A percentile compares a stretch with the other conserved stretches of the same genome.
These are phyloP conservation scores for Cystobasidium ongulense DNA, from an alignment of 768 basidiomycete species.

Conservation along the genomic window DNA sequence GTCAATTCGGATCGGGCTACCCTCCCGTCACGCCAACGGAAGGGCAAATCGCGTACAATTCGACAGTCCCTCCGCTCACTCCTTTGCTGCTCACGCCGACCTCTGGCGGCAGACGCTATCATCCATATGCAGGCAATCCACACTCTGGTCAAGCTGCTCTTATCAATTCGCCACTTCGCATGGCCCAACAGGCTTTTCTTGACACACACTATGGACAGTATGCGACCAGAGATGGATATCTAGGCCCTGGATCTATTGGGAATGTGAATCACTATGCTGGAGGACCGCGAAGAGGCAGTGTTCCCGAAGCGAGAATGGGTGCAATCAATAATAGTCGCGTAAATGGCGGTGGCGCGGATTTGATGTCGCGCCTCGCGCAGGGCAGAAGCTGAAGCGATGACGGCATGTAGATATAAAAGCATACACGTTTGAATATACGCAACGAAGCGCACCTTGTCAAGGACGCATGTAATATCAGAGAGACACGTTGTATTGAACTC, in stretches of 20 bases:
- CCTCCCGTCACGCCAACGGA: background rate
- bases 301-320: background rate
- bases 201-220: slow-evolving; percentile 16
- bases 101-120: background rate
- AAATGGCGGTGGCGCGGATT: background rate
- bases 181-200: slow-evolving; percentile 19
- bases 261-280: background rate
- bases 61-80: background rate
- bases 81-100: background rate
- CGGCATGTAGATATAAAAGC: no score
- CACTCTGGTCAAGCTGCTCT: background rate
- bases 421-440: background rate
- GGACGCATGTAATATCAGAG: no score
- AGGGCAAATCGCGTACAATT: background rate
- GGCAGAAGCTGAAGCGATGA: background rate
- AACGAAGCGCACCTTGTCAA: no score
- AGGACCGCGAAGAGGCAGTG: background rate
- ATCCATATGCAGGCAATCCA: background rate
- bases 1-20: background rate
- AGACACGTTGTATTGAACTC: no score
- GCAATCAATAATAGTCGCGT: background rate
- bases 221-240: background rate
- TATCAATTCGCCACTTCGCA: slow-evolving; percentile 20
- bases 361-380: background rate
- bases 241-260: background rate